Conservation (phyloP, 164 flowering plant species). For the Chimonanthus salicifolius region DNA sequence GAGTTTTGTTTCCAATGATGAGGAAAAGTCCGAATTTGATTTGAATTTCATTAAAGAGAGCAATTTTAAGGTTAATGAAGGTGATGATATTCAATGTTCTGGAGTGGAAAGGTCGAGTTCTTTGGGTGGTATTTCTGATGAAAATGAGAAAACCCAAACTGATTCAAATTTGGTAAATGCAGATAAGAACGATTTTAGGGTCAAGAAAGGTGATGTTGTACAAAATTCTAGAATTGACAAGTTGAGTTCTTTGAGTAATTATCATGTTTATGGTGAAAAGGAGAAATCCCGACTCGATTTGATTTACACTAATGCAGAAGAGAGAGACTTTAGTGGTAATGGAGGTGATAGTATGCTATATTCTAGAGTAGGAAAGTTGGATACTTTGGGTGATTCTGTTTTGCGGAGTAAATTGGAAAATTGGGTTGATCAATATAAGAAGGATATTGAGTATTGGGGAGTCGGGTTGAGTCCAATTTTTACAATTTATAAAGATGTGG, state of each 20-base stretch:
- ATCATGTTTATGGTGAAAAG: conserved; percentile 13
- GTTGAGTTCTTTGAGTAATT: no score
- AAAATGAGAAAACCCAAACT: no score
- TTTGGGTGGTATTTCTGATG: conserved; percentile 13
- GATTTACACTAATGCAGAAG: neutral
- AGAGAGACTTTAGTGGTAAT: no score
- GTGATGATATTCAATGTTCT: conserved; percentile 2
- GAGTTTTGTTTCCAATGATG: conserved; percentile 13
- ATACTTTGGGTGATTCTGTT: conserved; percentile 30
- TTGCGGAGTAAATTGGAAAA: conserved; percentile 46
- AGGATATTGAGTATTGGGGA: conserved; percentile 70
- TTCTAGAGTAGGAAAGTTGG: conserved; percentile 10
- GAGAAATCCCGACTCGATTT: conserved; percentile 5
- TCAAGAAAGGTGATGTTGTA: no score
- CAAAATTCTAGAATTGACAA: no score
- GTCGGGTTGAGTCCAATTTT: conserved; percentile 63
- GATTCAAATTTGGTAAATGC: no score
- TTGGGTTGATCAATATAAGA: conserved; percentile 68
- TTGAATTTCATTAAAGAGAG: conserved; percentile 10
- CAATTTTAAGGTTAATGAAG: conserved; percentile 4
- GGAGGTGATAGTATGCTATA: conserved; percentile 5
- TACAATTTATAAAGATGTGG: conserved; percentile 49
- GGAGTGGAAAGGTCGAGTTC: conserved; percentile 13
- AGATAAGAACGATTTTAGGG: no score
- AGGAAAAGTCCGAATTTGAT: conserved; percentile 4